phyloP scores from a whole-genome alignment of 805 yeast species.

The Ogataea parapolymorpha region DNA sequence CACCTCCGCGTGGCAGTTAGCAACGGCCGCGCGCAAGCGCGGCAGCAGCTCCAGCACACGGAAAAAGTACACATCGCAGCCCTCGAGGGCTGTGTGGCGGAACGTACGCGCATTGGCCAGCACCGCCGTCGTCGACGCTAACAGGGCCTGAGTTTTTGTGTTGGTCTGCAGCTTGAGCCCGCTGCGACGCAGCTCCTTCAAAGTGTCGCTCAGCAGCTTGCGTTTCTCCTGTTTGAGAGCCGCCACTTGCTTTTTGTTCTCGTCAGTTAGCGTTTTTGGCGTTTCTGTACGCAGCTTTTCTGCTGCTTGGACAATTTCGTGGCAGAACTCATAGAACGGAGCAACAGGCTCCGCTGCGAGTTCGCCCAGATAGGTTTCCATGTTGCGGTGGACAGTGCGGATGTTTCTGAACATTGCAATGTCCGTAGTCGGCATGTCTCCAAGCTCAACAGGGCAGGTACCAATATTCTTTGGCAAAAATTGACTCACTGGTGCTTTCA shows the following conservation, averaged over 20 bases:
- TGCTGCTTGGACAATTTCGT: slow-evolving; percentile 52
- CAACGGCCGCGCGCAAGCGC: slow-evolving; percentile 62
- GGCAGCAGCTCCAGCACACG: slow-evolving; percentile 78
- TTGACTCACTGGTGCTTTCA: slow-evolving; percentile 23
- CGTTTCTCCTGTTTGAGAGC: slow-evolving; percentile 79
- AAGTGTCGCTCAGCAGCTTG: slow-evolving; percentile 69
- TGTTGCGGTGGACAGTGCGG: slow-evolving; percentile 47
- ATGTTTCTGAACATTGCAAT: slow-evolving; percentile 52
- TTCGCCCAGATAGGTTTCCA: slow-evolving; percentile 45
- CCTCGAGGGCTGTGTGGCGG: slow-evolving; percentile 35
- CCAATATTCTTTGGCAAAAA: slow-evolving; percentile 6
- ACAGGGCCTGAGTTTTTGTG: slow-evolving; percentile 60
- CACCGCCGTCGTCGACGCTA: slow-evolving; percentile 60
- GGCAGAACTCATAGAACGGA: slow-evolving; percentile 51
- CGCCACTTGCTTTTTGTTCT: slow-evolving; percentile 66
- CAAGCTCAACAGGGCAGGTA: background rate
- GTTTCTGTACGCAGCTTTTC: slow-evolving; percentile 70
- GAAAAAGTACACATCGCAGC: slow-evolving; percentile 55
- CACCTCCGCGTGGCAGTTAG: slow-evolving; percentile 64
- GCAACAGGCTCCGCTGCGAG: slow-evolving; percentile 41
- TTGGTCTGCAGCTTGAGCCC: slow-evolving; percentile 71
- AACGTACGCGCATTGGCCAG: slow-evolving; percentile 54
- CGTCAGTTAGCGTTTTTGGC: slow-evolving; percentile 67
- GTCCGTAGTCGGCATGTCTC: slow-evolving; percentile 21
- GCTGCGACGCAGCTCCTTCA: slow-evolving; percentile 68